A percentile compares a stretch with the other conserved stretches of the same genome.
phyloP scores from a whole-genome alignment of 2,329 filamentous ascomycete species.

The Pyricularia pennisetigena region DNA sequence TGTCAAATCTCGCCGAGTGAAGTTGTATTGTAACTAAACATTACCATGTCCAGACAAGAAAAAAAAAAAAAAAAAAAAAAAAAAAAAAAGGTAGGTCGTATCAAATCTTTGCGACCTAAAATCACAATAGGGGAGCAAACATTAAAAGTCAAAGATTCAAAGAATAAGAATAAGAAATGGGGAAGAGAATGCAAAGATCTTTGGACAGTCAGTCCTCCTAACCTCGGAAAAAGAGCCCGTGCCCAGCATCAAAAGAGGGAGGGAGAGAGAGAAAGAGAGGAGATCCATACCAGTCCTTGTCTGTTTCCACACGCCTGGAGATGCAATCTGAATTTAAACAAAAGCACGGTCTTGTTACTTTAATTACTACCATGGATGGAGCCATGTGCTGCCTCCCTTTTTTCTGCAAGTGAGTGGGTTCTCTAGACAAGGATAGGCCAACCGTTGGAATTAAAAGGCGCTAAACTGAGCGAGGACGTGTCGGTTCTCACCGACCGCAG shows the following conservation, averaged over 20 bases:
- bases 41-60: too few species aligned
- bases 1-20: background rate
- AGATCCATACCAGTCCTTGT: background rate
- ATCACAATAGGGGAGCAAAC: background rate
- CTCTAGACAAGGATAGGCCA: background rate
- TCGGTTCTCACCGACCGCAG: too few species aligned
- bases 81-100: too few species aligned
- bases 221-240: background rate
- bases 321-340: background rate
- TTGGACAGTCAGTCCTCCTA: background rate
- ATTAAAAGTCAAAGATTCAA: background rate
- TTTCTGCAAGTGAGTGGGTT: background rate
- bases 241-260: background rate
- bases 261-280: background rate
- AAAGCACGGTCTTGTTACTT: background rate
- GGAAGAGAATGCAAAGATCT: background rate
- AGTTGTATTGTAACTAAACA: too few species aligned
- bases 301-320: background rate
- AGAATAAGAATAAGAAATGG: background rate
- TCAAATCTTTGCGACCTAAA: background rate
- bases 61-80: too few species aligned
- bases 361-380: background rate
- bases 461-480: too few species aligned
- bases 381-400: background rate
- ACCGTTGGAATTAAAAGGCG: too few species aligned